Evolutionary conservation across 106 monocot genomes (phyloP).

Genomic region (Dendrobium huoshanense): DNA sequence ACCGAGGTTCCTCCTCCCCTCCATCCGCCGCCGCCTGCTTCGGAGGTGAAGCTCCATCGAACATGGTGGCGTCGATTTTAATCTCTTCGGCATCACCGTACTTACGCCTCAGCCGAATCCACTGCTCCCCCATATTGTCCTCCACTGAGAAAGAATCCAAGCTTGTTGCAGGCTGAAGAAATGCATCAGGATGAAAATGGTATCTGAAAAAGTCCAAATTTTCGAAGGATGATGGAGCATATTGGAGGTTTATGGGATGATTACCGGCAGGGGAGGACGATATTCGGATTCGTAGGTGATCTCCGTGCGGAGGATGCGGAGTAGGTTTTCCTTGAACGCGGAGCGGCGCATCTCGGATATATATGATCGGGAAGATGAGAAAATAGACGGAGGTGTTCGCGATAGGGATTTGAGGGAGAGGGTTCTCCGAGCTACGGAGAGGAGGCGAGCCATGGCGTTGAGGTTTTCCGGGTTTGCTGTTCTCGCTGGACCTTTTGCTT

Average conservation of each 20-base stretch:
- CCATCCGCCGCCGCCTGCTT: conserved; percentile 12
- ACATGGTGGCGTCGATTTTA: conserved; percentile 66
- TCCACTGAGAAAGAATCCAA: conserved; percentile 55
- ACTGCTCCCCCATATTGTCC: conserved; percentile 62
- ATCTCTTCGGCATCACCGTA: conserved; percentile 31
- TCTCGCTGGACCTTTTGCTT: neutral
- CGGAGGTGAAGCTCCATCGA: conserved; percentile 50
- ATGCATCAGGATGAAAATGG: neutral
- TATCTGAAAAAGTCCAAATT: neutral
- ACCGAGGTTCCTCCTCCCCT: conserved; percentile 17
- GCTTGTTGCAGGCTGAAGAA: conserved; percentile 7
- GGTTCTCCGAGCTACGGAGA: conserved; percentile 13
- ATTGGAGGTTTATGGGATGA: neutral
- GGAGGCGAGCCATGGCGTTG: conserved; percentile 20
- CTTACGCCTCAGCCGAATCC: conserved; percentile 38
- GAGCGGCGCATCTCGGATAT: conserved; percentile 60
- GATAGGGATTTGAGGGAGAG: conserved; percentile 12
- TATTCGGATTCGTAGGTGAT: conserved; percentile 39
- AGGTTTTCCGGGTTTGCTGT: neutral
- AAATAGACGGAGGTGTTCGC: neutral
- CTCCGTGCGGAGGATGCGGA: conserved; percentile 68
- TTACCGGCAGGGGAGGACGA: conserved; percentile 25
- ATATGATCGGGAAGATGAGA: conserved; percentile 19
- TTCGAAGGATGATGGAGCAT: neutral
- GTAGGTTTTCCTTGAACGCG: conserved; percentile 63